phyloP scores from a whole-genome alignment of 257 asterid genomes.

The Oldenlandia corymbosa region DNA sequence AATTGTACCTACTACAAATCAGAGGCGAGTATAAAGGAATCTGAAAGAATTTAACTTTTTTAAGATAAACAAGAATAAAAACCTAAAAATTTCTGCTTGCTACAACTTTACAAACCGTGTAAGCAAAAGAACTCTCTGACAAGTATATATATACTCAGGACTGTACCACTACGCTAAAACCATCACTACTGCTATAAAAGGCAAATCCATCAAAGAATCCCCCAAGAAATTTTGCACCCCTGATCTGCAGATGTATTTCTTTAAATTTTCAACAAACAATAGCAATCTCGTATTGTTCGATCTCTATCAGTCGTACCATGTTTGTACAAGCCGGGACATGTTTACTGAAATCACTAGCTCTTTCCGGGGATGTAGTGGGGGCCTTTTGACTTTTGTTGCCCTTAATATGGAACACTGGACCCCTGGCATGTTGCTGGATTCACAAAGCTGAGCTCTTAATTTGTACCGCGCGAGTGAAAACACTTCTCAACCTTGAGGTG shows the following conservation, averaged over 20 bases:
- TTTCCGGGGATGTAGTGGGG: no score
- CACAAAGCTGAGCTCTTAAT: constrained; percentile 5
- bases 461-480: constrained; percentile 37
- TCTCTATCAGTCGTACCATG: not conserved
- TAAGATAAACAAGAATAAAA: not conserved
- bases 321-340: constrained; percentile 5
- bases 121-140: constrained; percentile 14
- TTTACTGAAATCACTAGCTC: not conserved
- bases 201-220: not conserved
- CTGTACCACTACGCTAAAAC: constrained; percentile 2
- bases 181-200: not conserved
- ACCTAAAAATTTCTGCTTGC: not conserved
- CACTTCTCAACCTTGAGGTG: constrained; percentile 58
- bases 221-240: constrained; percentile 3
- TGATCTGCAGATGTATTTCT: not conserved
- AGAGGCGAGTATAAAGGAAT: not conserved
- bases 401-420: not conserved
- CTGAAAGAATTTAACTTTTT: not conserved
- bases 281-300: constrained; percentile 2
- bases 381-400: not conserved
- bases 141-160: constrained; percentile 3
- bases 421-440: not conserved
- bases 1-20: no score
- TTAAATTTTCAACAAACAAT: constrained; percentile 12
- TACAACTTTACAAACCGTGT: constrained; percentile 41